These are phyloP conservation scores for Ogataea pignaliae DNA, from an alignment of 805 yeast genomes.

Conservation along the genomic window DNA sequence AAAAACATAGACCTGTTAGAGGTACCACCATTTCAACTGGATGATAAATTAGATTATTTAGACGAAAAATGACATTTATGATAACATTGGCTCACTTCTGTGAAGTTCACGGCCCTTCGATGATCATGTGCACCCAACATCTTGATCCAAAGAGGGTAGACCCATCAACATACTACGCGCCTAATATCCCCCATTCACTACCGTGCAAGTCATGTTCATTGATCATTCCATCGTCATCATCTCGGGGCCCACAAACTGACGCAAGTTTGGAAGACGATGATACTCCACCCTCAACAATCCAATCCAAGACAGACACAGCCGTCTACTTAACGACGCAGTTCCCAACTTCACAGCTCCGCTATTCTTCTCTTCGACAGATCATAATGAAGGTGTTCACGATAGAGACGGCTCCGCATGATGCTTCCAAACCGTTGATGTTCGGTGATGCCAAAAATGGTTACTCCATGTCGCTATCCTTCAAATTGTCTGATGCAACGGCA, in stretches of 20 bases:
- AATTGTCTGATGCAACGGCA: conserved; percentile 59
- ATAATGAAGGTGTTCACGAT: conserved; percentile 63
- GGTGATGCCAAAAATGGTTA: conserved; percentile 61
- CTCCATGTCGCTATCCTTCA: conserved; percentile 56
- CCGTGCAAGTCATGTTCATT: conserved; percentile 59
- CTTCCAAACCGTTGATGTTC: conserved; percentile 54
- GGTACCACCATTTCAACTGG: no score
- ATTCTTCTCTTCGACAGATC: conserved; percentile 51
- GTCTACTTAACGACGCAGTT: conserved; percentile 55
- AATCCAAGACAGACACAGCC: conserved; percentile 20
- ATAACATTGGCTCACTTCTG: conserved; percentile 69
- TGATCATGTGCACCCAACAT: conserved; percentile 58
- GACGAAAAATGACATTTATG: conserved; percentile 33
- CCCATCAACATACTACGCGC: conserved; percentile 33
- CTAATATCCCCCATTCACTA: conserved; percentile 33
- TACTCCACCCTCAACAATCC: conserved; percentile 21
- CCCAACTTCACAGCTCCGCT: conserved; percentile 48
- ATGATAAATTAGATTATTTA: no score
- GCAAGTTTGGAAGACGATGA: conserved; percentile 1
- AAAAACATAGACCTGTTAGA: no score
- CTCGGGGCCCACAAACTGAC: background rate
- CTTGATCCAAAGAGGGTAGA: conserved; percentile 15
- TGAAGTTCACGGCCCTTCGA: conserved; percentile 72
- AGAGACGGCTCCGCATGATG: conserved; percentile 53
- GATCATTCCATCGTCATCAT: conserved; percentile 37